Base-by-base conservation (phyloP, 2,329 filamentous ascomycete species). In the Arthrobotrys sinensis region DNA sequence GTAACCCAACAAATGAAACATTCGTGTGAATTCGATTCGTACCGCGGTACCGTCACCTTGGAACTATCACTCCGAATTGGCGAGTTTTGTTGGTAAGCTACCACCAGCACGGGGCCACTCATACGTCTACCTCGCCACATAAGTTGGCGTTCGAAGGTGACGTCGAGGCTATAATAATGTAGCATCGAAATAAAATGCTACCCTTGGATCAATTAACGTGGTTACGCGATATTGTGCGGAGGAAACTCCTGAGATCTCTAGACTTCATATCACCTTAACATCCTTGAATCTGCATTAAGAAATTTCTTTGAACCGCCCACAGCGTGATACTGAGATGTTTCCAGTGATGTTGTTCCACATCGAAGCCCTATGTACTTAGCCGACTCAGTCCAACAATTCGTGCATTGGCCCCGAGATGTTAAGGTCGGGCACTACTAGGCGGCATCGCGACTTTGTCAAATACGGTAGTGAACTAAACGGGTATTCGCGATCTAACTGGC, bases 331-430 rank as follows among this genome's bases (percentile, higher is more conserved):
- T 28, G 19, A 12, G 34, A 5, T 24, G 55, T 60, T 60, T 43
- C 55, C 43, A 16, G 10, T 38, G n/a, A 57, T 38, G 55, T 28
- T 43, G 55, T 28, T 60, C 36, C 43, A 60, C 34, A 53, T 28
- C 36, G 8, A 43, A 38, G 32, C 32, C 36, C 36, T 43, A 43
- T 43, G 55, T 28, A 19, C 34, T 60, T 24, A 43, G 3, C 55
- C 55, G 55, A 24, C 12, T 19, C 2, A 60, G 36, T 11, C 36
- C 36, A 60, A 43, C 36, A 28, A 28, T 43, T 43, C 19, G 36
- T 43, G 55, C 55, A 60, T 43, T 43, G 55, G 8, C 36, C 55
- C 16, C 24, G n/a, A 40, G 53, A 48, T 6, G 16, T 24, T 24
- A 6, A 50, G 2, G n/a, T 11, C 14, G 16, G 16, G 38, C 16